phyloP scores from a whole-genome alignment of 1,284 basidiomycete species.

The Melanopsichium pennsylvanicum region DNA sequence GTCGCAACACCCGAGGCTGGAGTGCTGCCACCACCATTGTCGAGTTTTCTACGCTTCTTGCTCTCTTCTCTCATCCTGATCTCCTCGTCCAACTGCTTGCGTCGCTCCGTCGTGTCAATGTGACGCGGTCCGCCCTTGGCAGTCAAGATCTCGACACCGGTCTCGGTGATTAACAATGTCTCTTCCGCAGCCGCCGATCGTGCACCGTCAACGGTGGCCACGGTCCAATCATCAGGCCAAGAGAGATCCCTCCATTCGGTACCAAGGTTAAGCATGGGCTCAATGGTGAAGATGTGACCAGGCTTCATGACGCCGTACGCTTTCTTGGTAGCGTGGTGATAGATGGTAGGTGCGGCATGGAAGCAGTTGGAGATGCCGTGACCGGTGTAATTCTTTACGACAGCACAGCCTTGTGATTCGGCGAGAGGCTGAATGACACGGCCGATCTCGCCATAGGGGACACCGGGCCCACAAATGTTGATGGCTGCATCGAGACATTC shows the following conservation, averaged over 20 bases:
- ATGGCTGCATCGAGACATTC: slow-evolving; percentile 79
- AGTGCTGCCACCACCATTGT: slow-evolving; percentile 13
- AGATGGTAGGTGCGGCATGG: slow-evolving; percentile 83
- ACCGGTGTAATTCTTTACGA: slow-evolving; percentile 79
- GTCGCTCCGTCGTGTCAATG: slow-evolving; percentile 59
- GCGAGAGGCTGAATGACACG: slow-evolving; percentile 74
- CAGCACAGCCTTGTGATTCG: slow-evolving; percentile 69
- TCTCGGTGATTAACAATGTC: slow-evolving; percentile 62
- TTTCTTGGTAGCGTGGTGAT: slow-evolving; percentile 71
- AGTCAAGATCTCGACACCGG: slow-evolving; percentile 64
- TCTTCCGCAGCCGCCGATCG: slow-evolving; percentile 63
- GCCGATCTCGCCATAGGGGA: slow-evolving; percentile 78
- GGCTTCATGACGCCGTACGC: slow-evolving; percentile 63
- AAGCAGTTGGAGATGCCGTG: slow-evolving; percentile 88
- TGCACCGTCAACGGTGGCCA: slow-evolving; percentile 59
- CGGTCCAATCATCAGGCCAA: slow-evolving; percentile 65
- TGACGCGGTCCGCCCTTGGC: slow-evolving; percentile 57
- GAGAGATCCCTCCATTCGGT: slow-evolving; percentile 55
- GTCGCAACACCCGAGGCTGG: slow-evolving; percentile 33
- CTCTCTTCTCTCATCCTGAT: slow-evolving; percentile 36
- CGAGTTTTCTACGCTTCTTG: slow-evolving; percentile 40
- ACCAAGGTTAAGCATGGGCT: slow-evolving; percentile 65
- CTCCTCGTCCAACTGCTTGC: slow-evolving; percentile 36
- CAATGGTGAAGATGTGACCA: slow-evolving; percentile 63
- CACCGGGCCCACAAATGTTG: slow-evolving; percentile 77